phyloP scores from a whole-genome alignment of 805 yeast species.

The Wickerhamiella qilinensis region DNA sequence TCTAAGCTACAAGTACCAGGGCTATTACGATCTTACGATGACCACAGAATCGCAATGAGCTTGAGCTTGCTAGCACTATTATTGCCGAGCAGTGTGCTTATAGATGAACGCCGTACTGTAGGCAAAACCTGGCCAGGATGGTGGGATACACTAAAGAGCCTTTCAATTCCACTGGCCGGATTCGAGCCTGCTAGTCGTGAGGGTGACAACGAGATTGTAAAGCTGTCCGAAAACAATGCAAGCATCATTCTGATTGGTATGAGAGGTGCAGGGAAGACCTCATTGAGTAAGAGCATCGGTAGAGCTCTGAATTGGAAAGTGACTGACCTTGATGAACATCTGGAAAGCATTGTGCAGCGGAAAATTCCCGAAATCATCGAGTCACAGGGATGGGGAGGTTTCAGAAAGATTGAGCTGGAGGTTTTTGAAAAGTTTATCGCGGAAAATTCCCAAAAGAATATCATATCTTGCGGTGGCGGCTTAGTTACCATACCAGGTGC shows the following conservation, averaged over 20 bases:
- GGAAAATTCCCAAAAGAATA: conserved; percentile 33
- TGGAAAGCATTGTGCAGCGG: conserved; percentile 37
- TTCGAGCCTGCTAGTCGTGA: conserved; percentile 31
- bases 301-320: conserved; percentile 39
- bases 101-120: conserved; percentile 80
- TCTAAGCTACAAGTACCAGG: conserved; percentile 36
- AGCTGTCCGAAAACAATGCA: neutral
- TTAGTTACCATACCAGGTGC: conserved; percentile 65
- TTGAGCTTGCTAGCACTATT: conserved; percentile 77
- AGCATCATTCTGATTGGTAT: conserved; percentile 79
- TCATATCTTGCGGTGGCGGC: conserved; percentile 94
- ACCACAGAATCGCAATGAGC: conserved; percentile 97
- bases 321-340: conserved; percentile 59
- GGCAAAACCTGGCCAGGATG: conserved; percentile 99
- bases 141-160: conserved; percentile 83
- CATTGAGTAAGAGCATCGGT: conserved; percentile 69
- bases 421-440: conserved; percentile 36
- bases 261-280: conserved; percentile 96
- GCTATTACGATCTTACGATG: conserved; percentile 54
- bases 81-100: conserved; percentile 41
- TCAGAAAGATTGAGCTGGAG: conserved; percentile 51
- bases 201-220: conserved; percentile 6
- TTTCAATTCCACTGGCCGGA: conserved; percentile 57
- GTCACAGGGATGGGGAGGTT: conserved; percentile 73
- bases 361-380: conserved; percentile 32